Conservation (phyloP, 139 green algal species). For the Diplosphaera chodatii region DNA sequence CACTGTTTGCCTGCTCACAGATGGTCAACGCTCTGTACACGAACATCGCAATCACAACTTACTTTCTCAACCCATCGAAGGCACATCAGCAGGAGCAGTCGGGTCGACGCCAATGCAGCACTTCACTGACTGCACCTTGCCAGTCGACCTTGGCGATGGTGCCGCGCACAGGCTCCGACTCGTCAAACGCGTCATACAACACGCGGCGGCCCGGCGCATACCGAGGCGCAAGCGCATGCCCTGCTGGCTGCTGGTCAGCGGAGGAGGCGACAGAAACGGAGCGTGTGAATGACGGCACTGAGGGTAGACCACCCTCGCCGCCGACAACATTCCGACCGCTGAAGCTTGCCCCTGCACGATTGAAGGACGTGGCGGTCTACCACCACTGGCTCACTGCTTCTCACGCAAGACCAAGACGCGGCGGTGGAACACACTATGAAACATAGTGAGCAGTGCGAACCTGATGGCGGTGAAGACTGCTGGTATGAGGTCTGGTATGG, state of each 20-base stretch:
- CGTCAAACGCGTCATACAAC: slow-evolving; percentile 13
- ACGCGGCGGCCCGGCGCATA: slow-evolving; percentile 23
- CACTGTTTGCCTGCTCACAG: too few species aligned
- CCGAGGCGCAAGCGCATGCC: slow-evolving; percentile 3
- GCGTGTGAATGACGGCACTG: neutral
- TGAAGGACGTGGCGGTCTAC: too few species aligned
- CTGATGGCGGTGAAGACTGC: neutral
- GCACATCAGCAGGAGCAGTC: too few species aligned
- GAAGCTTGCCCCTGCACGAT: neutral
- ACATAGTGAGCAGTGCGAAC: too few species aligned
- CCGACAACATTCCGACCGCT: neutral
- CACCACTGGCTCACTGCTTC: too few species aligned
- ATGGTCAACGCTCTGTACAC: too few species aligned
- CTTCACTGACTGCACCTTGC: too few species aligned
- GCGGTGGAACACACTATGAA: too few species aligned
- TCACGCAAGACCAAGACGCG: too few species aligned
- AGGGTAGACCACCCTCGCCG: neutral
- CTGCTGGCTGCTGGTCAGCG: neutral
- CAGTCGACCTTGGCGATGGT: slow-evolving; percentile 34
- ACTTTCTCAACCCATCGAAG: too few species aligned
- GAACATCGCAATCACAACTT: too few species aligned
- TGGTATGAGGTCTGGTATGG: neutral
- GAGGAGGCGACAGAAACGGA: neutral
- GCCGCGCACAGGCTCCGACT: slow-evolving; percentile 7
- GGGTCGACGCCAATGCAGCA: too few species aligned